These are phyloP conservation scores for Xylariaceae sp. DNA, from an alignment of 2,329 filamentous ascomycete species.

Conservation along the genomic window DNA sequence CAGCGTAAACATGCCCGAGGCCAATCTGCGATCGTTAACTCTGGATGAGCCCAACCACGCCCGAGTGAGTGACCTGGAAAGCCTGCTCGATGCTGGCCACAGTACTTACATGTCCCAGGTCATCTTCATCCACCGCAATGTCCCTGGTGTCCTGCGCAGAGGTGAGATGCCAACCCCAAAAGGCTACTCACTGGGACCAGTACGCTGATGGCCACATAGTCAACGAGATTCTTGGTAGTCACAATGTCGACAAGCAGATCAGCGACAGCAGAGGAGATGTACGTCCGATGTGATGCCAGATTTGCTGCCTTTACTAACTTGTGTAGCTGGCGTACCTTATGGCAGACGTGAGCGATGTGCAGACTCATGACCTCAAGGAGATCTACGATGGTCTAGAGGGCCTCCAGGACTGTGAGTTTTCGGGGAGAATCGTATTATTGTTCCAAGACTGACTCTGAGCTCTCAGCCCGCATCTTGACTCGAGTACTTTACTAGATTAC, in stretches of 20 bases:
- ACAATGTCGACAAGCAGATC: constrained; percentile 99
- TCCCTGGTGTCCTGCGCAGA: constrained; percentile 87
- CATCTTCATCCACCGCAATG: constrained; percentile 94
- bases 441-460: too few species aligned
- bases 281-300: constrained; percentile 26
- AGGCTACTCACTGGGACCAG: neutral
- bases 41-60: constrained; percentile 84
- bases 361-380: constrained; percentile 72
- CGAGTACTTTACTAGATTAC: constrained; percentile 35
- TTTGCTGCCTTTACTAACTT: constrained; percentile 1
- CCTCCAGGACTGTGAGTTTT: constrained; percentile 65
- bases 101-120: constrained; percentile 40
- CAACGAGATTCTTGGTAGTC: constrained; percentile 86
- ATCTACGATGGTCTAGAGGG: constrained; percentile 75
- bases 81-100: neutral
- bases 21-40: constrained; percentile 80
- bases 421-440: too few species aligned
- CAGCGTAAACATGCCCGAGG: constrained; percentile 95
- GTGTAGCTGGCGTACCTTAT: constrained; percentile 80
- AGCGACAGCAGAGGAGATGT: constrained; percentile 90
- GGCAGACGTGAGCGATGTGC: constrained; percentile 91
- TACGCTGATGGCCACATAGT: constrained; percentile 42
- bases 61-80: constrained; percentile 46
- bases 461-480: constrained; percentile 28
- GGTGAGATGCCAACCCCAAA: constrained; percentile 33